Percentiles rank a stretch among this genome's conserved stretches.
These are phyloP conservation scores for Yarrowia hollandica DNA, from an alignment of 805 yeast species.

Conservation along the genomic window DNA sequence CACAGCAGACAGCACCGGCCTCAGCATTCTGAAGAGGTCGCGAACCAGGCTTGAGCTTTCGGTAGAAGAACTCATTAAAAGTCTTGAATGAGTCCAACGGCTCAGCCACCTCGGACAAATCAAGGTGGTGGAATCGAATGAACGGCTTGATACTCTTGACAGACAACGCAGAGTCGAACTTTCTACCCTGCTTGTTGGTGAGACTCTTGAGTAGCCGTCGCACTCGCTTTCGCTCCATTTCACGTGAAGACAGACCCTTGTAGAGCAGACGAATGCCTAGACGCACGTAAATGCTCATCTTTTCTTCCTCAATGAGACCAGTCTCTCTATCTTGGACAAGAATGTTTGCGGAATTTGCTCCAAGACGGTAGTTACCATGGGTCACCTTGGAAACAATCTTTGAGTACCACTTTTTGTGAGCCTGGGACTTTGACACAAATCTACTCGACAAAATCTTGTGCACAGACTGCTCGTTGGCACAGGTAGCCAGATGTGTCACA, in stretches of 20 bases:
- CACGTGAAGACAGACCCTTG: conserved; percentile 59
- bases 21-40: conserved; percentile 65
- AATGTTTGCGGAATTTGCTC: conserved; percentile 90
- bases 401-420: conserved; percentile 86
- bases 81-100: conserved; percentile 57
- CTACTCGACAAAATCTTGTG: conserved; percentile 62
- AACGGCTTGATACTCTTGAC: conserved; percentile 69
- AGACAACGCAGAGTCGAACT: conserved; percentile 74
- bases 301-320: conserved; percentile 88
- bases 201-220: conserved; percentile 61
- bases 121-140: conserved; percentile 77
- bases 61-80: conserved; percentile 86
- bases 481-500: conserved; percentile 83
- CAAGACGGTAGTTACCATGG: conserved; percentile 82
- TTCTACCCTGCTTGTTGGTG: conserved; percentile 78
- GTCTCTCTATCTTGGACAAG: conserved; percentile 88
- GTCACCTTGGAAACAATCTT: conserved; percentile 79
- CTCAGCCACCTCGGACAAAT: conserved; percentile 64
- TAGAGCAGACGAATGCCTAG: conserved; percentile 83
- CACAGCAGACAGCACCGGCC: conserved; percentile 54
- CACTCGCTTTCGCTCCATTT: conserved; percentile 58
- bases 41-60: conserved; percentile 69
- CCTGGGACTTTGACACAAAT: conserved; percentile 77
- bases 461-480: conserved; percentile 72
- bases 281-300: conserved; percentile 84